Conservation (phyloP, 2,329 filamentous ascomycete genomes). For the Pseudocercospora vitis region DNA sequence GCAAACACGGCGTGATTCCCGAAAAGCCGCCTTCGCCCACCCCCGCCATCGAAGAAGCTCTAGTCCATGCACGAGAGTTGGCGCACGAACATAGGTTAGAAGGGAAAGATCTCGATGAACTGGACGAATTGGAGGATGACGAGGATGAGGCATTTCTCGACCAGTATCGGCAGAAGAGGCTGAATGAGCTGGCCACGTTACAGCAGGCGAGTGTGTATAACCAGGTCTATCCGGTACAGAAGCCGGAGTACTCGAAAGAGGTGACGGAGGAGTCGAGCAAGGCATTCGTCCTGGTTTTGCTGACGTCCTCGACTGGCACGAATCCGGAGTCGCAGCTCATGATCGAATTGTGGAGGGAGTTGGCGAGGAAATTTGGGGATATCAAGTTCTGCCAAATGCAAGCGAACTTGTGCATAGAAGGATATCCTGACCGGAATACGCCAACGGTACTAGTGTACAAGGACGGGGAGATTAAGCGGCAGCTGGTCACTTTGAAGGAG, state of each 20-base stretch:
- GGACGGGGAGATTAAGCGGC: conserved; percentile 87
- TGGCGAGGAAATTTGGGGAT: conserved; percentile 83
- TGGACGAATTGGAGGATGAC: conserved; percentile 89
- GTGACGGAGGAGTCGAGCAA: conserved; percentile 86
- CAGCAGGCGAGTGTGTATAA: conserved; percentile 79
- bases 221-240: conserved; percentile 88
- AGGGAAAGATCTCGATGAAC: conserved; percentile 89
- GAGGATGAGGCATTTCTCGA: conserved; percentile 93
- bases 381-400: conserved; percentile 97
- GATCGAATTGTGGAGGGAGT: conserved; percentile 79
- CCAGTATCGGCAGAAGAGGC: conserved; percentile 79
- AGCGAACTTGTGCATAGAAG: conserved; percentile 89
- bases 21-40: conserved; percentile 95
- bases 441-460: conserved; percentile 91
- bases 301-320: conserved; percentile 73
- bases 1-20: conserved; percentile 95
- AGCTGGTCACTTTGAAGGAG: conserved; percentile 84
- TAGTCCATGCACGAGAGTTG: conserved; percentile 76
- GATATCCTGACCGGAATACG: conserved; percentile 91
- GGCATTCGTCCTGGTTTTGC: conserved; percentile 69
- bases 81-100: conserved; percentile 92
- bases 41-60: conserved; percentile 91
- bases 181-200: conserved; percentile 75
- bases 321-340: conserved; percentile 85
- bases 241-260: conserved; percentile 86